Percentiles rank a stretch among this genome's conserved stretches.
Conservation (phyloP, 306 rosid genomes). For the Dalbergia oliveri region DNA sequence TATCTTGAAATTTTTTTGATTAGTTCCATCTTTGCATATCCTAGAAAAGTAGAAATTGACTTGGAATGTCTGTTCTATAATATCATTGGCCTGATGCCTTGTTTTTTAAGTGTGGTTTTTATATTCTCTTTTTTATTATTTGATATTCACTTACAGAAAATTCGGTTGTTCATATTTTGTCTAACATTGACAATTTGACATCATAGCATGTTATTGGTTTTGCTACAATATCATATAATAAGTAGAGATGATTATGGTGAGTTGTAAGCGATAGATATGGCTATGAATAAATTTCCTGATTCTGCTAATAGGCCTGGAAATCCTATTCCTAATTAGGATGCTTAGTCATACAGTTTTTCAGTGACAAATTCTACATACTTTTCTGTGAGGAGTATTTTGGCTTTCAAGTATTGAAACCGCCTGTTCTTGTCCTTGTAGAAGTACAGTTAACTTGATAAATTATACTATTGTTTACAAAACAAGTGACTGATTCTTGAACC, state of each 20-base stretch:
- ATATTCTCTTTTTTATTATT: constrained; percentile 14
- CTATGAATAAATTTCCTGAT: constrained; percentile 1
- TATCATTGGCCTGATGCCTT: background rate
- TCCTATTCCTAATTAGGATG: background rate
- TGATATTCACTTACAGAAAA: constrained; percentile 7
- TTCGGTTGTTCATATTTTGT: background rate
- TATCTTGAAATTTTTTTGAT: background rate
- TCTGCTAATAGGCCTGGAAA: constrained; percentile 8
- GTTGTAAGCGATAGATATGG: constrained; percentile 28
- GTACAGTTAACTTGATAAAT: constrained; percentile 30
- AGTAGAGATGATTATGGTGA: constrained; percentile 13
- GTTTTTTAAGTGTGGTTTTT: background rate
- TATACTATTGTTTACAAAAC: constrained; percentile 29
- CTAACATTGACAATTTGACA: background rate
- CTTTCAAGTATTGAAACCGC: background rate
- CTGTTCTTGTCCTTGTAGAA: constrained; percentile 18
- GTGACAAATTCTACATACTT: background rate
- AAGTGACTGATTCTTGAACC: constrained; percentile 31
- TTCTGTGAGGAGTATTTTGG: background rate
- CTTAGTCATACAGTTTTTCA: background rate
- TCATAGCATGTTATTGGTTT: background rate
- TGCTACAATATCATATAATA: constrained; percentile 18
- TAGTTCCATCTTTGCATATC: constrained; percentile 16
- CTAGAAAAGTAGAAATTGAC: background rate
- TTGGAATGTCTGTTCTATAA: background rate